A percentile compares a stretch with the other conserved stretches of the same genome.
phyloP scores from a whole-genome alignment of 2,329 filamentous ascomycete genomes.

The Alternaria rosae region DNA sequence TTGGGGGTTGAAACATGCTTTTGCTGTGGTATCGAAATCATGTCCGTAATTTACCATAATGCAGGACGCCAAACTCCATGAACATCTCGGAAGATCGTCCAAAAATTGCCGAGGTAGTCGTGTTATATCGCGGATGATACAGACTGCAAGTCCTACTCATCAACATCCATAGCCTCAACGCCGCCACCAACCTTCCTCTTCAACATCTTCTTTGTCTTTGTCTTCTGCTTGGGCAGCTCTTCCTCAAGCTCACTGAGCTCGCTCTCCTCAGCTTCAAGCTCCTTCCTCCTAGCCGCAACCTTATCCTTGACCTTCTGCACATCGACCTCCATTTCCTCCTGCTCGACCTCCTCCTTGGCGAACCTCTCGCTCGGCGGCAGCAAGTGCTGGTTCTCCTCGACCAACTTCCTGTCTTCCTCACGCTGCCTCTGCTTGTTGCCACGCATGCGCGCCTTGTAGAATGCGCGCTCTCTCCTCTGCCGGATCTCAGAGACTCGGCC shows the following conservation, averaged over 20 bases:
- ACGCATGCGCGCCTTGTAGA: constrained; percentile 93
- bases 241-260: constrained; percentile 49
- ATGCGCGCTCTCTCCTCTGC: constrained; percentile 81
- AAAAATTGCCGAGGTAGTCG: neutral
- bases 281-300: constrained; percentile 65
- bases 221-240: constrained; percentile 50
- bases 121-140: neutral
- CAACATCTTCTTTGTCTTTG: constrained; percentile 54
- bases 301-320: constrained; percentile 58
- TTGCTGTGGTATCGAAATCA: constrained; percentile 40
- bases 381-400: constrained; percentile 91
- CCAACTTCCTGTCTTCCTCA: constrained; percentile 82
- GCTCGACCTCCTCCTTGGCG: constrained; percentile 60
- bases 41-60: constrained; percentile 29
- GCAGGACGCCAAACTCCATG: constrained; percentile 35
- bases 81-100: neutral
- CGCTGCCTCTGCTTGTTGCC: constrained; percentile 86
- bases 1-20: constrained; percentile 15
- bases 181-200: constrained; percentile 55
- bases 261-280: constrained; percentile 66
- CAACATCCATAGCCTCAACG: constrained; percentile 59
- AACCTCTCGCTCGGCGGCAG: constrained; percentile 67
- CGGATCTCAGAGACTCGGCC: constrained; percentile 87
- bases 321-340: constrained; percentile 65
- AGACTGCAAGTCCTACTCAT: constrained; percentile 34